Percentiles rank a stretch among this genome's conserved stretches.
Evolutionary conservation across 805 yeast species (phyloP).

Genomic region (Candida loeiensis): DNA sequence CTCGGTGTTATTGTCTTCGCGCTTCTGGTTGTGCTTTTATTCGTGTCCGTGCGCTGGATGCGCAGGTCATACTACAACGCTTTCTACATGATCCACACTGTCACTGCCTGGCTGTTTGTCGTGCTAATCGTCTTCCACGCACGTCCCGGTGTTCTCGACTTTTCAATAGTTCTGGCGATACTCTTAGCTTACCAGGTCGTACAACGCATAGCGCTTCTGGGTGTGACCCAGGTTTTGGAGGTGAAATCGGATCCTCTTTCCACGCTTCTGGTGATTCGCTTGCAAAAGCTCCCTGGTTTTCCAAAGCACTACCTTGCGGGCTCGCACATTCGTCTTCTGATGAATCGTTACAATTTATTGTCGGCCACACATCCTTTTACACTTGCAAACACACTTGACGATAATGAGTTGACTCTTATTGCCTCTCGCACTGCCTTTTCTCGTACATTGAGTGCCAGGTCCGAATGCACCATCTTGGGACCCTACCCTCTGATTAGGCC

Average conservation of each 20-base stretch:
- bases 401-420: constrained; percentile 35
- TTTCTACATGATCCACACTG: constrained; percentile 58
- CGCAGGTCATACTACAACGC: constrained; percentile 47
- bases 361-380: constrained; percentile 70
- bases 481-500: constrained; percentile 44
- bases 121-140: constrained; percentile 57
- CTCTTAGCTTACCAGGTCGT: constrained; percentile 36
- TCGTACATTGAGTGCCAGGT: constrained; percentile 8
- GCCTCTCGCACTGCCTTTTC: constrained; percentile 18
- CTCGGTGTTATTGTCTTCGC: constrained; percentile 49
- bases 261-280: constrained; percentile 18
- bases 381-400: constrained; percentile 10
- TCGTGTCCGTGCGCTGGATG: constrained; percentile 47
- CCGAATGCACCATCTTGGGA: constrained; percentile 9
- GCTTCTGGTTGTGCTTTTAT: constrained; percentile 32
- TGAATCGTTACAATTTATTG: constrained; percentile 28
- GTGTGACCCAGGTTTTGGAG: constrained; percentile 11
- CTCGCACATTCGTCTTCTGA: constrained; percentile 41
- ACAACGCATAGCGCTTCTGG: constrained; percentile 24
- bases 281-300: constrained; percentile 19
- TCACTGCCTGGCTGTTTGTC: constrained; percentile 45
- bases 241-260: constrained; percentile 15
- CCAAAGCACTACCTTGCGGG: constrained; percentile 43
- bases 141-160: constrained; percentile 57
- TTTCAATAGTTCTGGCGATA: constrained; percentile 19